Evolutionary conservation across 176 grass and related monocot genomes (phyloP).

Genomic region (Aegilops speltoides): DNA sequence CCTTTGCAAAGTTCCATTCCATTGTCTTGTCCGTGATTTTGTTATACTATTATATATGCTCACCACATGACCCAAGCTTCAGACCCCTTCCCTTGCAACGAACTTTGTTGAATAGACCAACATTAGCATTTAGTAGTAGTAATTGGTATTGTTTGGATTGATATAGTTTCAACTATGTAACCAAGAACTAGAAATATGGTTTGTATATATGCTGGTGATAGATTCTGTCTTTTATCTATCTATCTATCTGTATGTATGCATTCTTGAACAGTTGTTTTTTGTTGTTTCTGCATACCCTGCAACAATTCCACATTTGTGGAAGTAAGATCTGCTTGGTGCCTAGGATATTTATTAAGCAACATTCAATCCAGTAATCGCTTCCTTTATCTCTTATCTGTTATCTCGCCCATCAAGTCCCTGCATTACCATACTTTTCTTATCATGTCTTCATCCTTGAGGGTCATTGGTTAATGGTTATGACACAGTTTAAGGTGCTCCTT

Average conservation of each 20-base stretch:
- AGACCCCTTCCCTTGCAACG: background rate
- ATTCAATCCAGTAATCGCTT: background rate
- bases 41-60: background rate
- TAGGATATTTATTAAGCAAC: background rate
- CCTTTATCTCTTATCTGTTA: too few relatives aligned
- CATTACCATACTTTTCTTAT: too few relatives aligned
- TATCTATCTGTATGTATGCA: too few relatives aligned
- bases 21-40: background rate
- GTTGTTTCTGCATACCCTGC: background rate
- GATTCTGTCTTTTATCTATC: background rate
- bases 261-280: background rate
- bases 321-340: background rate
- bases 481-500: background rate
- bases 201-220: background rate
- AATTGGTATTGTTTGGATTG: background rate
- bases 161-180: background rate
- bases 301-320: too few relatives aligned
- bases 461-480: background rate
- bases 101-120: background rate
- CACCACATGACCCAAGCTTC: background rate
- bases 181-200: too few relatives aligned
- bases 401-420: too few relatives aligned
- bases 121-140: background rate
- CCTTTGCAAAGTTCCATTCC: too few relatives aligned
- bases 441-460: too few relatives aligned